Percentiles rank a stretch among this genome's conserved stretches.
Conservation (phyloP, 2,329 filamentous ascomycete genomes). For the Aspergillus cejpii region DNA sequence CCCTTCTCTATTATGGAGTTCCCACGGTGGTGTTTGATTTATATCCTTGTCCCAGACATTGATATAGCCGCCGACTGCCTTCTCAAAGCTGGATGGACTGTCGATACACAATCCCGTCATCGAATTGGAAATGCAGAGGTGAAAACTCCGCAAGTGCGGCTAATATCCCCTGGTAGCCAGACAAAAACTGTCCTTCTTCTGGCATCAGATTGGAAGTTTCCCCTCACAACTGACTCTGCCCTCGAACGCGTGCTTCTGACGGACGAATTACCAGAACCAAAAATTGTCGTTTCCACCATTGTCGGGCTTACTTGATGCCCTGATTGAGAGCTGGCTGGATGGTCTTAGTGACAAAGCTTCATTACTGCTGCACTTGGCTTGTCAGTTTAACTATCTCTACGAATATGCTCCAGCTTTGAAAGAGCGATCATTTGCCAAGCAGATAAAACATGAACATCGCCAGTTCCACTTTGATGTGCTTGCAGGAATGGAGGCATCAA, state of each 20-base stretch:
- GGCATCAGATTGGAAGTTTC: constrained; percentile 15
- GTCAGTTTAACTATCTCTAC: constrained; percentile 15
- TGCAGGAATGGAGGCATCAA: constrained; percentile 11
- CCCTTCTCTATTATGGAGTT: constrained; percentile 12
- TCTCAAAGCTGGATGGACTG: constrained; percentile 11
- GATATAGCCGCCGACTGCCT: constrained; percentile 8
- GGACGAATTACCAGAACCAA: constrained; percentile 3
- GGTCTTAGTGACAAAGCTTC: constrained; percentile 8
- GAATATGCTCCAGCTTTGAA: constrained; percentile 13
- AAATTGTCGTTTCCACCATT: constrained; percentile 9
- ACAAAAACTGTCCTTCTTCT: constrained; percentile 14
- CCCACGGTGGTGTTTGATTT: constrained; percentile 13
- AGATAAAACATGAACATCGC: constrained; percentile 15
- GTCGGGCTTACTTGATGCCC: constrained; percentile 14
- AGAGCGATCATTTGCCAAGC: constrained; percentile 12
- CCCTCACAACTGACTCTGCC: background rate
- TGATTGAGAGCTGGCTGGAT: constrained; percentile 17
- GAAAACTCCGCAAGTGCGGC: constrained; percentile 8
- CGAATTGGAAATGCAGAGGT: constrained; percentile 8
- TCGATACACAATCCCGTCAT: constrained; percentile 1
- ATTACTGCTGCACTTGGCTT: constrained; percentile 7
- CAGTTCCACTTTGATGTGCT: constrained; percentile 17
- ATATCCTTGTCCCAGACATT: constrained; percentile 10
- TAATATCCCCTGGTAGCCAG: constrained; percentile 8
- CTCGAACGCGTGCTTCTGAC: background rate